These are phyloP conservation scores for Pseudohyphozyma bogoriensis DNA, from an alignment of 768 basidiomycete genomes.

Conservation along the genomic window DNA sequence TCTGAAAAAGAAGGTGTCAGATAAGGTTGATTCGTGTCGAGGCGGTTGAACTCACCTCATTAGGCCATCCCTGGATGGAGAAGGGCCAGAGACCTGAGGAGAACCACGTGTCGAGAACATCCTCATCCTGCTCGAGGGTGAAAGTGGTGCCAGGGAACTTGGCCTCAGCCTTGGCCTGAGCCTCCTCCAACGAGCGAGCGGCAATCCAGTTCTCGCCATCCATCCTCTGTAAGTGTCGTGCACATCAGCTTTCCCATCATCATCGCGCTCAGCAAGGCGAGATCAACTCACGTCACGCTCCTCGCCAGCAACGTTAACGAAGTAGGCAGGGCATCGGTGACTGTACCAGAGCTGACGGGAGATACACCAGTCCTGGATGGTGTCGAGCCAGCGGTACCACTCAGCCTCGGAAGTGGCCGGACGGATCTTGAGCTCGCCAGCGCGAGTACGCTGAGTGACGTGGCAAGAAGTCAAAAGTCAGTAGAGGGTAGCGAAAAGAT, in stretches of 20 bases:
- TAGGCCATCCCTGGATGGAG: conserved; percentile 94
- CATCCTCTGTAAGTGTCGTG: conserved; percentile 45
- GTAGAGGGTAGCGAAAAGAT: neutral
- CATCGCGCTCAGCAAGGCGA: neutral
- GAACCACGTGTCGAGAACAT: conserved; percentile 99
- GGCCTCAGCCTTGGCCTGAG: conserved; percentile 58
- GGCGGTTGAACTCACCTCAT: conserved; percentile 49
- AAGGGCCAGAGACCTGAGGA: conserved; percentile 96
- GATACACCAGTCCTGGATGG: conserved; percentile 97
- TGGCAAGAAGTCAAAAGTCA: neutral
- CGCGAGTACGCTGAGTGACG: conserved; percentile 59
- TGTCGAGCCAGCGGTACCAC: conserved; percentile 92
- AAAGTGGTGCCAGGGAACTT: conserved; percentile 51
- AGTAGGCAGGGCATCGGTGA: conserved; percentile 89
- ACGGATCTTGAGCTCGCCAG: conserved; percentile 71
- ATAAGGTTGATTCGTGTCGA: too few species aligned
- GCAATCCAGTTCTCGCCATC: conserved; percentile 86
- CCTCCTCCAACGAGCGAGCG: conserved; percentile 67
- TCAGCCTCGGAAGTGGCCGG: conserved; percentile 83
- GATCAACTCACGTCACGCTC: conserved; percentile 44
- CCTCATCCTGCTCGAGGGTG: conserved; percentile 80
- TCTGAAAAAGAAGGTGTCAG: too few species aligned
- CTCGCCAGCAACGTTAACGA: conserved; percentile 70
- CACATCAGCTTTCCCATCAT: too few species aligned
- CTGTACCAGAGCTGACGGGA: conserved; percentile 99